Percentiles rank a stretch among this genome's conserved stretches.
phyloP scores from a whole-genome alignment of 257 asterid genomes.

The Echites panduratus region DNA sequence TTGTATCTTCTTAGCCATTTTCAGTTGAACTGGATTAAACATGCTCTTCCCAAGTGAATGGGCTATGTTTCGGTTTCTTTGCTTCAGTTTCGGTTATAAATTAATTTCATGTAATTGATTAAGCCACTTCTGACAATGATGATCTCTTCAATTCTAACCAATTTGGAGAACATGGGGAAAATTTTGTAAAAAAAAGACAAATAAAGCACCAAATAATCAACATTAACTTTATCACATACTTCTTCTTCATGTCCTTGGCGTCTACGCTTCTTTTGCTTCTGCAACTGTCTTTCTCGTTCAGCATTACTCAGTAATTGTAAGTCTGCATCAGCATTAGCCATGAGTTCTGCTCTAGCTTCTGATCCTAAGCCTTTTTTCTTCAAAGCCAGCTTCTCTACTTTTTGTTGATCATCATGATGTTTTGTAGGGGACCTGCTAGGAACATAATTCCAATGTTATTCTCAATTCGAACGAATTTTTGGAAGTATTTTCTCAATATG shows the following conservation, averaged over 20 bases:
- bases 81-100: background rate
- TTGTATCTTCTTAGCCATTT: background rate
- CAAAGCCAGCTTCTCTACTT: constrained; percentile 61
- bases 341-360: constrained; percentile 76
- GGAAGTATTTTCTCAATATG: background rate
- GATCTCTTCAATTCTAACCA: background rate
- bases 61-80: background rate
- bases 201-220: background rate
- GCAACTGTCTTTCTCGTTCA: constrained; percentile 72
- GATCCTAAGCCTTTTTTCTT: constrained; percentile 93
- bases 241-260: constrained; percentile 94
- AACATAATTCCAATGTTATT: background rate
- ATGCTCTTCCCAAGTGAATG: background rate
- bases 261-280: constrained; percentile 86
- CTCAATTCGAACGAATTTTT: background rate
- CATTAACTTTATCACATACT: constrained; percentile 31
- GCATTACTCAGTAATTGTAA: constrained; percentile 79
- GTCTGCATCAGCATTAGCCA: constrained; percentile 82
- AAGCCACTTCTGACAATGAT: background rate
- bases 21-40: background rate
- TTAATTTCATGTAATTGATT: background rate
- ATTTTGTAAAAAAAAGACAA: background rate
- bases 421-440: constrained; percentile 47
- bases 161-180: background rate
- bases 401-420: constrained; percentile 51